phyloP scores from a whole-genome alignment of 1,284 basidiomycete genomes.

The Coriolopsis trogii region DNA sequence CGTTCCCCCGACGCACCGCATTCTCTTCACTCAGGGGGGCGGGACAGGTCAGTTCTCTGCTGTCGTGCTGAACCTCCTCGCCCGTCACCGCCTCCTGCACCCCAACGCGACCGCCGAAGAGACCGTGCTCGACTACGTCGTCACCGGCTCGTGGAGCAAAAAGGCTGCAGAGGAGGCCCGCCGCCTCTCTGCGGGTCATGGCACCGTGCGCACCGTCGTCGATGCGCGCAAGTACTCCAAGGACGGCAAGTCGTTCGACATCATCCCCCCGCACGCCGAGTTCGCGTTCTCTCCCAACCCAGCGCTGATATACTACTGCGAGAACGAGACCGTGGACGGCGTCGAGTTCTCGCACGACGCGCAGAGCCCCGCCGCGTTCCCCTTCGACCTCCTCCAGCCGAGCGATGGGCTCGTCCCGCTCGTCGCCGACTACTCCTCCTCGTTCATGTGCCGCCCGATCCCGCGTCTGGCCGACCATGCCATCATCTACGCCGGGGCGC shows the following conservation, averaged over 20 bases:
- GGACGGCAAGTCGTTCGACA: conserved; percentile 76
- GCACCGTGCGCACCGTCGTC: conserved; percentile 67
- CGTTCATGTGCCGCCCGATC: conserved; percentile 97
- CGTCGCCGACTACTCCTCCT: conserved; percentile 95
- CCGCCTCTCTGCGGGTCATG: conserved; percentile 53
- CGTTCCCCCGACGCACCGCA: conserved; percentile 82
- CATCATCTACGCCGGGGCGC: conserved; percentile 96
- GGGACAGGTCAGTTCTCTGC: conserved; percentile 90
- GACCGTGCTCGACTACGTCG: conserved; percentile 79
- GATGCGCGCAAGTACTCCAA: conserved; percentile 65
- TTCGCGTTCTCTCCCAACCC: conserved; percentile 84
- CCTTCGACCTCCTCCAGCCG: conserved; percentile 75
- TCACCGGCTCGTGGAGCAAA: conserved; percentile 92
- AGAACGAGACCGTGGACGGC: conserved; percentile 99
- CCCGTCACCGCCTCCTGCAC: conserved; percentile 72
- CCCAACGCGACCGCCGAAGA: conserved; percentile 58
- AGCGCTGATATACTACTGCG: conserved; percentile 97
- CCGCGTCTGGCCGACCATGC: conserved; percentile 87
- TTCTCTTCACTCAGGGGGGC: conserved; percentile 93
- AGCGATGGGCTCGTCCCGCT: conserved; percentile 66
- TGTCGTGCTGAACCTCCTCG: conserved; percentile 86
- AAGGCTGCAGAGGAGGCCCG: conserved; percentile 84
- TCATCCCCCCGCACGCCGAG: conserved; percentile 72
- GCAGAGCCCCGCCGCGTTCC: conserved; percentile 71
- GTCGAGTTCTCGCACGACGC: conserved; percentile 81